phyloP scores from a whole-genome alignment of 2,329 filamentous ascomycete genomes.

The Paracamarosporium sp. region DNA sequence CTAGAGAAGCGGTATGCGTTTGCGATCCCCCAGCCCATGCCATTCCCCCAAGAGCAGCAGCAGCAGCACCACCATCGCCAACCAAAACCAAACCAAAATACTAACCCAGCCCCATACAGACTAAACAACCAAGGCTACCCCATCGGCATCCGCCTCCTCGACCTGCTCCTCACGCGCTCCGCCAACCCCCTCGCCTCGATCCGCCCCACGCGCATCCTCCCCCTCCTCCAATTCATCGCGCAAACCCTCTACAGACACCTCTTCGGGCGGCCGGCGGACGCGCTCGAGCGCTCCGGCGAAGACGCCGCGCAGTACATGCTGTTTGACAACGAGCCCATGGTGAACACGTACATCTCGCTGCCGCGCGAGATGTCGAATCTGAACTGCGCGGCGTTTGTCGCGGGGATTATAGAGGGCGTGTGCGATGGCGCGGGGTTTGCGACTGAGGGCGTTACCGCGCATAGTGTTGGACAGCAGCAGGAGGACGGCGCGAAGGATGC shows the following conservation, averaged over 20 bases:
- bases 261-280: slow-evolving; percentile 88
- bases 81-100: no score
- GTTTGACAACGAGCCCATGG: slow-evolving; percentile 94
- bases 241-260: slow-evolving; percentile 91
- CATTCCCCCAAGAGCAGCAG: no score
- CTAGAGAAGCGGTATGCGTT: slow-evolving; percentile 79
- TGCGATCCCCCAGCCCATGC: neutral
- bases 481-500: slow-evolving; percentile 61
- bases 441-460: slow-evolving; percentile 82
- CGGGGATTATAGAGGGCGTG: slow-evolving; percentile 92
- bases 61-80: no score
- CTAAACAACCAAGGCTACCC: slow-evolving; percentile 92
- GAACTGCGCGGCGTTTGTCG: slow-evolving; percentile 95
- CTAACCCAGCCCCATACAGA: no score
- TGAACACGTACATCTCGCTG: slow-evolving; percentile 92
- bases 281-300: slow-evolving; percentile 85
- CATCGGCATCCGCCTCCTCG: slow-evolving; percentile 90
- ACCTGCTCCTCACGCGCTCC: slow-evolving; percentile 84
- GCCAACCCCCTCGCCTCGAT: slow-evolving; percentile 52
- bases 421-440: slow-evolving; percentile 93
- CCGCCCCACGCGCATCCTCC: slow-evolving; percentile 85
- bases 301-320: slow-evolving; percentile 99
- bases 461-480: slow-evolving; percentile 65
- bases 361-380: slow-evolving; percentile 95
- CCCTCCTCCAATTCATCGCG: slow-evolving; percentile 94